Conservation (phyloP, 2,329 filamentous ascomycete genomes). For the Aspergillus tamarii region DNA sequence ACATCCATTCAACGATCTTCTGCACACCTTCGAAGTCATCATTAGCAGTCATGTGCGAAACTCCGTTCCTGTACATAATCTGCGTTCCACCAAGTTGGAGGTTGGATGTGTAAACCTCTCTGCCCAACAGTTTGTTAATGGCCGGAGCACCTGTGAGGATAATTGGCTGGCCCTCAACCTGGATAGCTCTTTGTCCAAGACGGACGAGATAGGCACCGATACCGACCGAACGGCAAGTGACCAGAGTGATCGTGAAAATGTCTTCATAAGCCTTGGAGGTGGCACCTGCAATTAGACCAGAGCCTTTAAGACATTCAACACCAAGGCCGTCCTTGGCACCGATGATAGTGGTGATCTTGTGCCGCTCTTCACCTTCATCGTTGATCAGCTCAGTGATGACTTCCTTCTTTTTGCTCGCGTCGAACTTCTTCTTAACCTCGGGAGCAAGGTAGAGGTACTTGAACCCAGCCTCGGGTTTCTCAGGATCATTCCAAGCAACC, state of each 20-base stretch:
- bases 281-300: slow-evolving; percentile 95
- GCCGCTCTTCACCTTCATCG: slow-evolving; percentile 84
- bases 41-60: slow-evolving; percentile 96
- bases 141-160: slow-evolving; percentile 97
- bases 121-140: slow-evolving; percentile 96
- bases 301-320: slow-evolving; percentile 95
- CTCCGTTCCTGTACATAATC: slow-evolving; percentile 99
- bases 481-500: slow-evolving; percentile 89
- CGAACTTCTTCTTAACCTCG: slow-evolving; percentile 82
- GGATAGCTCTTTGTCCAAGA: slow-evolving; percentile 95
- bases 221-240: slow-evolving; percentile 97
- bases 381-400: slow-evolving; percentile 86
- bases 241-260: slow-evolving; percentile 96
- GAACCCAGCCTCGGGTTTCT: slow-evolving; percentile 84
- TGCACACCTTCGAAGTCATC: slow-evolving; percentile 98
- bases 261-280: slow-evolving; percentile 97
- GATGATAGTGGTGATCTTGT: slow-evolving; percentile 92
- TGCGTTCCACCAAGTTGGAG: slow-evolving; percentile 99
- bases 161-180: slow-evolving; percentile 98
- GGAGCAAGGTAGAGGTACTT: slow-evolving; percentile 95
- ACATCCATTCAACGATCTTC: slow-evolving; percentile 98
- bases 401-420: slow-evolving; percentile 72
- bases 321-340: slow-evolving; percentile 94
- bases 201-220: slow-evolving; percentile 99
- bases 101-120: slow-evolving; percentile 98